These are phyloP conservation scores for Centrapalus pauciflorus DNA, from an alignment of 129 eudicot genomes.

Conservation along the genomic window DNA sequence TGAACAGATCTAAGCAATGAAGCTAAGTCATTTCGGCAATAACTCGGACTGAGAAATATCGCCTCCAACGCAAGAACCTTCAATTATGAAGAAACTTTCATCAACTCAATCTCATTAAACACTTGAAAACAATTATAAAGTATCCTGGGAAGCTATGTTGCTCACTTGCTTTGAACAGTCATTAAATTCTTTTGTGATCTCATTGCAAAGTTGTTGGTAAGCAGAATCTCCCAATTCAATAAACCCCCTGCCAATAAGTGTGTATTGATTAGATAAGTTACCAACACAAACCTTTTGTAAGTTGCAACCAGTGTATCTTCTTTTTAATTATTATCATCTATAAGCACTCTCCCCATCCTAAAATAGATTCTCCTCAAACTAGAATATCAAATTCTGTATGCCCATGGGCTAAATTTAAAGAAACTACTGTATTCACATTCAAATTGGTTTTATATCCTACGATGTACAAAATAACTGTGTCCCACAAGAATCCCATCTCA, in stretches of 20 bases:
- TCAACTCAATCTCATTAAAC: neutral
- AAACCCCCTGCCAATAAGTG: conserved; percentile 62
- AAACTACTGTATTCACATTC: neutral
- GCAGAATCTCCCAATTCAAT: conserved; percentile 71
- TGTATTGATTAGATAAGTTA: neutral
- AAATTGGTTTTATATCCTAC: neutral
- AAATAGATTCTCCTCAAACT: neutral
- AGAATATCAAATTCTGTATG: too few relatives aligned
- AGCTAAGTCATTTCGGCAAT: conserved; percentile 76
- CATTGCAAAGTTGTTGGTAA: conserved; percentile 85
- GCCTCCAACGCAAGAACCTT: conserved; percentile 87
- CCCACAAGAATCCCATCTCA: neutral
- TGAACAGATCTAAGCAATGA: conserved; percentile 78
- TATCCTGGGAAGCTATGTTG: neutral
- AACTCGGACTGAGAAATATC: conserved; percentile 61
- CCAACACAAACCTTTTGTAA: conserved; percentile 4
- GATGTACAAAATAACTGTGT: neutral
- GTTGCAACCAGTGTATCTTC: neutral
- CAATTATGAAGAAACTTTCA: conserved; percentile 16
- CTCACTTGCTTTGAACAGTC: conserved; percentile 91
- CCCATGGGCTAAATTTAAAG: neutral
- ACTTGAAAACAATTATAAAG: neutral
- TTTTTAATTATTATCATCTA: neutral
- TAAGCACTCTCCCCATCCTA: neutral
- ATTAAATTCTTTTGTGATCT: conserved; percentile 68